These are phyloP conservation scores for Aspergillus sp. DNA, from an alignment of 2,329 filamentous ascomycete genomes.

Conservation along the genomic window DNA sequence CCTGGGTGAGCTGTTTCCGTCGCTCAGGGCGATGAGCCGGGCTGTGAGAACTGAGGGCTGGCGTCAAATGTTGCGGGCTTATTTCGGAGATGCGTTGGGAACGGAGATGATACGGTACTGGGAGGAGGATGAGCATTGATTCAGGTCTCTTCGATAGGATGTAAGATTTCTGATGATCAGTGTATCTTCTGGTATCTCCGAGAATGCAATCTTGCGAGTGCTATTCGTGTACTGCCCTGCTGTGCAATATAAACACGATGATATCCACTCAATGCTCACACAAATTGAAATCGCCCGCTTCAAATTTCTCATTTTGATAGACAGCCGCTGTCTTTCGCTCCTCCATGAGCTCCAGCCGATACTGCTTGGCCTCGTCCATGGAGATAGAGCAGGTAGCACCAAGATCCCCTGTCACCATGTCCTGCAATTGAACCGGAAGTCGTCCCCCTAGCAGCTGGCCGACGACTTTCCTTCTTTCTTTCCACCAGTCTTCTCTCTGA, in stretches of 20 bases:
- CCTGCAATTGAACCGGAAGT: conserved; percentile 16
- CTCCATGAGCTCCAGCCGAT: conserved; percentile 32
- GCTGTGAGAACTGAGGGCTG: conserved; percentile 11
- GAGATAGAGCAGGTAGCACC: conserved; percentile 15
- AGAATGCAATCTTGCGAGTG: too few species aligned
- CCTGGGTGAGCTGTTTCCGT: conserved; percentile 23
- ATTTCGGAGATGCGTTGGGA: conserved; percentile 23
- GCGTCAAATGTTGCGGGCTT: conserved; percentile 17
- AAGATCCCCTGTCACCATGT: conserved; percentile 18
- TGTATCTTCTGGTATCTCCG: too few species aligned
- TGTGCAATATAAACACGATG: too few species aligned
- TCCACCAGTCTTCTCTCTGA: conserved; percentile 41
- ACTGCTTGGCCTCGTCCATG: conserved; percentile 29
- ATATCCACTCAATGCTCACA: conserved; percentile 12
- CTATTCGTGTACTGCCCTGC: background rate
- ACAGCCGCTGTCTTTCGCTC: conserved; percentile 18
- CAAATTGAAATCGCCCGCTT: conserved; percentile 6
- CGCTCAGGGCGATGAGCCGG: conserved; percentile 11
- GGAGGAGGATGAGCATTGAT: conserved; percentile 20
- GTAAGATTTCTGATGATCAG: too few species aligned
- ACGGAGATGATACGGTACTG: conserved; percentile 30
- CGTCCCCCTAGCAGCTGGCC: conserved; percentile 6
- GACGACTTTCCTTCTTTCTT: conserved; percentile 9
- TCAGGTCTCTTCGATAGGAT: too few species aligned
- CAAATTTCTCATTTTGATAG: conserved; percentile 7